Percentiles rank a stretch among this genome's conserved stretches.
These are phyloP conservation scores for Galeopsis tetrahit DNA, from an alignment of 257 asterid species.

Conservation along the genomic window DNA sequence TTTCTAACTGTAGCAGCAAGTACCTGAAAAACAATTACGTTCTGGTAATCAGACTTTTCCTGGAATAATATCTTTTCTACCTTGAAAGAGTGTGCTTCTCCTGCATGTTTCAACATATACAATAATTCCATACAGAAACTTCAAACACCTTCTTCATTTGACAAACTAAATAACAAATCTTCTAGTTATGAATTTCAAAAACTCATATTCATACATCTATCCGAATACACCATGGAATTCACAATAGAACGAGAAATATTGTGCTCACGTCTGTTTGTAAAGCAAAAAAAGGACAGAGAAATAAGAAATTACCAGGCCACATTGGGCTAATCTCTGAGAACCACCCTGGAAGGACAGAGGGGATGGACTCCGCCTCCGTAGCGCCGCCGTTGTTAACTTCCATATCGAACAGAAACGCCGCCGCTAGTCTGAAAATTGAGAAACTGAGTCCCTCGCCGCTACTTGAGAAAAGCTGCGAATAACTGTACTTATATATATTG, in stretches of 20 bases:
- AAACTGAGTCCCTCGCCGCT: conserved; percentile 23
- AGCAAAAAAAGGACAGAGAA: background rate
- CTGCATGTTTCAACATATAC: conserved; percentile 50
- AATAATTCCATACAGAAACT: background rate
- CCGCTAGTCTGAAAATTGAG: conserved; percentile 36
- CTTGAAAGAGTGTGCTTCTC: conserved; percentile 97
- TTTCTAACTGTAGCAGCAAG: conserved; percentile 44
- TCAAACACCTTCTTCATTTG: background rate
- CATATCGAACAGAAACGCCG: conserved; percentile 46
- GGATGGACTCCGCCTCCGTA: conserved; percentile 35
- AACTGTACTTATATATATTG: conserved; percentile 24
- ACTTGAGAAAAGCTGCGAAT: conserved; percentile 6
- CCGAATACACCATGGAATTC: background rate
- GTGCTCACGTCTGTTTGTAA: background rate
- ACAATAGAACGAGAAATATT: background rate
- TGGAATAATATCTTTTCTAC: conserved; percentile 80
- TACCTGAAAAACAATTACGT: conserved; percentile 95
- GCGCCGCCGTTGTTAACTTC: conserved; percentile 44
- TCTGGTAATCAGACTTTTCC: conserved; percentile 92
- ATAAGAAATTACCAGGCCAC: conserved; percentile 78
- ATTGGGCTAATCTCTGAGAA: conserved; percentile 94
- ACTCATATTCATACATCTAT: background rate
- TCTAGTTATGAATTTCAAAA: background rate
- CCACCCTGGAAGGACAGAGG: conserved; percentile 90
- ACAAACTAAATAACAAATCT: background rate